Percentiles rank a stretch among this genome's conserved stretches.
Conservation (phyloP, 495 filamentous ascomycete species). For the Daldinia caldariorum region DNA sequence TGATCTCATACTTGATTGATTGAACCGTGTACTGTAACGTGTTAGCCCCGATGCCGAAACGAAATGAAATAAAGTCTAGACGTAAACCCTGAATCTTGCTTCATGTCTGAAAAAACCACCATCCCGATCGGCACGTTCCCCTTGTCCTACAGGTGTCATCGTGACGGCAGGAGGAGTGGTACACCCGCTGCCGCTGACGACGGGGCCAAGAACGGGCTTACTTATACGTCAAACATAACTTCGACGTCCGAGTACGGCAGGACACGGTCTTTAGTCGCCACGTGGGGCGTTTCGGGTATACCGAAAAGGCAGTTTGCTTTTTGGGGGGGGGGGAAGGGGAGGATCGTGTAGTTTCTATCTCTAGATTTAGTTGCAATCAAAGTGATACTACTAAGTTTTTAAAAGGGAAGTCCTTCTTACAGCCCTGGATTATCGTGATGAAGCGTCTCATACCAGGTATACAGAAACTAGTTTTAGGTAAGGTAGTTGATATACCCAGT, state of each 20-base stretch:
- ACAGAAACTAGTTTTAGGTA: neutral
- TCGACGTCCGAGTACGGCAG: constrained; percentile 27
- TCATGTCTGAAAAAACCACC: neutral
- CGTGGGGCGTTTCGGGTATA: neutral
- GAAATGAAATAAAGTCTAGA: neutral
- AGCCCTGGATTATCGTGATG: neutral
- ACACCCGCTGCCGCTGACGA: constrained; percentile 14
- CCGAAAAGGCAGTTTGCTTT: constrained; percentile 16
- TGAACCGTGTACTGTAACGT: constrained; percentile 10
- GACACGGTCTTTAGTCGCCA: constrained; percentile 8
- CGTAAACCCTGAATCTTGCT: neutral
- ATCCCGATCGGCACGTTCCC: neutral
- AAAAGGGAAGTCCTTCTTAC: constrained; percentile 4
- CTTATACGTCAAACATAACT: constrained; percentile 23
- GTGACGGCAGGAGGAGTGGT: constrained; percentile 1
- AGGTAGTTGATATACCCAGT: constrained; percentile 17
- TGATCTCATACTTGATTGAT: constrained; percentile 11
- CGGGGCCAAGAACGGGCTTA: constrained; percentile 30
- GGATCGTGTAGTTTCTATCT: constrained; percentile 9
- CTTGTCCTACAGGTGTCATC: neutral
- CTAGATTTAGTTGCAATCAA: constrained; percentile 9
- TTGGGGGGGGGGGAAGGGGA: no score
- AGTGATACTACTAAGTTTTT: neutral
- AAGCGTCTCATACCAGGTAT: neutral
- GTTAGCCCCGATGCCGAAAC: constrained; percentile 6